phyloP scores from a whole-genome alignment of 2,329 filamentous ascomycete species.

The Aspergillus piperis region DNA sequence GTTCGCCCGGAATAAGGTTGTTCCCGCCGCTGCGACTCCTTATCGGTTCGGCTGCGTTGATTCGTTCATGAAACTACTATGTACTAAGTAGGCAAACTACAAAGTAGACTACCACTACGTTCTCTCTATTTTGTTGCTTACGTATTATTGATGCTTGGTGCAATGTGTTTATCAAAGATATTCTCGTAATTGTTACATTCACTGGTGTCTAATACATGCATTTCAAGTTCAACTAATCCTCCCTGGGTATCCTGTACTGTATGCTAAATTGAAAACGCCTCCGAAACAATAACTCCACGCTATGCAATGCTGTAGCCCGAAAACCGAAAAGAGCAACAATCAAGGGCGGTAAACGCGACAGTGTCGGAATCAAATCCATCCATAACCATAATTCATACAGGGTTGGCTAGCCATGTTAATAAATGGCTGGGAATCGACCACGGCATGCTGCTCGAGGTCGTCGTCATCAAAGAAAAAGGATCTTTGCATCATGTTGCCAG shows the following conservation, averaged over 20 bases:
- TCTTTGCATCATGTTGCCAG: constrained; percentile 31
- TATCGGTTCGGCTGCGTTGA: neutral
- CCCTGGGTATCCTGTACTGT: constrained; percentile 31
- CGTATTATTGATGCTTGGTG: neutral
- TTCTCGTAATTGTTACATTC: constrained; percentile 5
- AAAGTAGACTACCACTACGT: neutral
- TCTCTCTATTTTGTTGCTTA: neutral
- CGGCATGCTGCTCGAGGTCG: constrained; percentile 26
- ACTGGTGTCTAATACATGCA: constrained; percentile 18
- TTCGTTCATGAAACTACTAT: neutral
- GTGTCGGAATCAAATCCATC: constrained; percentile 30
- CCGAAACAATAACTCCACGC: constrained; percentile 29
- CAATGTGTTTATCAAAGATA: neutral
- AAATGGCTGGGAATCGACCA: constrained; percentile 28
- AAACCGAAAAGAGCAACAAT: constrained; percentile 15
- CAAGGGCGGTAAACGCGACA: constrained; percentile 6
- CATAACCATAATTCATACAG: constrained; percentile 39
- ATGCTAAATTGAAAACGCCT: constrained; percentile 23
- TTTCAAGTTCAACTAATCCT: constrained; percentile 18
- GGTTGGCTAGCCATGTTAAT: constrained; percentile 29
- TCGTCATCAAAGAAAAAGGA: constrained; percentile 40
- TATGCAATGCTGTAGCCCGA: constrained; percentile 31
- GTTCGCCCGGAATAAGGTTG: constrained; percentile 21
- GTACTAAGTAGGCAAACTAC: too few relatives aligned
- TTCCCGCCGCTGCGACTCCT: constrained; percentile 14